phyloP scores from a whole-genome alignment of 495 filamentous ascomycete species.

The Chaetomium cochliodes region DNA sequence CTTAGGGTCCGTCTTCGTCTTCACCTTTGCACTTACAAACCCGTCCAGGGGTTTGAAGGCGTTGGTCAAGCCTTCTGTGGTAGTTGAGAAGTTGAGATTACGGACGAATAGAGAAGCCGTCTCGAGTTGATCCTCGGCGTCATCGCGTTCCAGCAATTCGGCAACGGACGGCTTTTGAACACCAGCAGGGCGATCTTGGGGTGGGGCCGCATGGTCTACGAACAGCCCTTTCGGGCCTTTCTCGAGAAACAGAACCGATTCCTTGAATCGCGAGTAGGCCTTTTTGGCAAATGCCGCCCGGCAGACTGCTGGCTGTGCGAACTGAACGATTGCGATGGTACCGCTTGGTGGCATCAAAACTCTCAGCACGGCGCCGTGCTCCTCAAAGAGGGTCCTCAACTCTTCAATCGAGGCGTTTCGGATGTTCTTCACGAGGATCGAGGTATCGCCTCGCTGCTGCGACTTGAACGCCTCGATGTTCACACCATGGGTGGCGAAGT shows the following conservation, averaged over 20 bases:
- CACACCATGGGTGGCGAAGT: constrained; percentile 81
- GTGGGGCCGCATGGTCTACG: constrained; percentile 39
- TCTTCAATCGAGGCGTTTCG: constrained; percentile 72
- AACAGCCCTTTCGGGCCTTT: constrained; percentile 88
- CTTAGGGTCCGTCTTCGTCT: constrained; percentile 85
- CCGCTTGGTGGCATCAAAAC: constrained; percentile 90
- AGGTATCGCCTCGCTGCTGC: constrained; percentile 75
- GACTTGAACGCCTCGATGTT: constrained; percentile 88
- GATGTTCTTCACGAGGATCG: constrained; percentile 94
- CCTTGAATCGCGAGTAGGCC: constrained; percentile 86
- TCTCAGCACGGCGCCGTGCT: constrained; percentile 68
- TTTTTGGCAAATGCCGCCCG: constrained; percentile 76
- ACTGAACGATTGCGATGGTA: constrained; percentile 91
- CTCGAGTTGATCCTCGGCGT: constrained; percentile 52
- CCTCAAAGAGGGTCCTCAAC: constrained; percentile 63
- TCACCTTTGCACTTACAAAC: constrained; percentile 78
- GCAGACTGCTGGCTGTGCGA: constrained; percentile 70
- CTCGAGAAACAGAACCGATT: constrained; percentile 88
- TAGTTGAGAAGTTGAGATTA: constrained; percentile 92
- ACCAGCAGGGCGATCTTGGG: constrained; percentile 33
- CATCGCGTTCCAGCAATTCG: constrained; percentile 59
- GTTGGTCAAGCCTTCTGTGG: constrained; percentile 66
- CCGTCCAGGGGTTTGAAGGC: constrained; percentile 78
- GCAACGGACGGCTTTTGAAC: constrained; percentile 45
- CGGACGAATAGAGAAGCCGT: constrained; percentile 85